Base-by-base conservation (phyloP, 2,329 filamentous ascomycete species). In the Coniosporium uncinatum region DNA sequence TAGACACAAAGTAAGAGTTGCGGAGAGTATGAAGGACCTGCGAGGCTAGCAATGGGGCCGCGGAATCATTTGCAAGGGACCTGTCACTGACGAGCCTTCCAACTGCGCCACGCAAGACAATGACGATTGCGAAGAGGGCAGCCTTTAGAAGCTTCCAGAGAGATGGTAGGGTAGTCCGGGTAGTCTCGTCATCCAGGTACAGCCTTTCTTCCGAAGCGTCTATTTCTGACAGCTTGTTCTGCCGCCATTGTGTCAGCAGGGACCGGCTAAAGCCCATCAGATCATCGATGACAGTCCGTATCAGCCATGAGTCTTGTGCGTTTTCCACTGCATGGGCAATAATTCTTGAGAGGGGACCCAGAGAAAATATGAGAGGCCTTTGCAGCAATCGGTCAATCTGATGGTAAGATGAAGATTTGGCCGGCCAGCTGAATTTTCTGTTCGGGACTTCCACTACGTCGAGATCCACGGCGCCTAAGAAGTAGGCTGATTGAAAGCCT, bases 1-100 rank as follows among this genome's bases (percentile, higher is more conserved):
- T 82, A 1, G 87, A 88, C 46, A 95, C 79, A 58, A 95, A 95
- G 62, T 82, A 88, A 17, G 94, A 66, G 52, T 87, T 84, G 21
- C 88, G 81, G 11, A 95, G 75, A 13, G 79, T 79, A 46, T 84
- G 80, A 14, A 95, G 71, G 1, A 82, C 78, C 57, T 85, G 85
- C 36, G 79, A 69, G 5, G 87, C 86, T 14, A 93, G 66, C 14
- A 70, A 66, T 0, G 85, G 81, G 1, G 83, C 85, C 44, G 70
- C 64, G 46, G 63, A 62, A 49, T 78, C 67, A 42, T 68, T 62
- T 27, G 78, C 75, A 4, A 85, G 66, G 24, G 63, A 55, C 6
- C 56, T 57, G 50, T 85, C 79, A 42, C 73, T 71, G 5, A 86
- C 60, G 1, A 76, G 67, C 45, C 89, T 76, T 3, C 81, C 81